These are phyloP conservation scores for Pichia kudriavzevii DNA, from an alignment of 1,139 yeast genomes.

Conservation along the genomic window DNA sequence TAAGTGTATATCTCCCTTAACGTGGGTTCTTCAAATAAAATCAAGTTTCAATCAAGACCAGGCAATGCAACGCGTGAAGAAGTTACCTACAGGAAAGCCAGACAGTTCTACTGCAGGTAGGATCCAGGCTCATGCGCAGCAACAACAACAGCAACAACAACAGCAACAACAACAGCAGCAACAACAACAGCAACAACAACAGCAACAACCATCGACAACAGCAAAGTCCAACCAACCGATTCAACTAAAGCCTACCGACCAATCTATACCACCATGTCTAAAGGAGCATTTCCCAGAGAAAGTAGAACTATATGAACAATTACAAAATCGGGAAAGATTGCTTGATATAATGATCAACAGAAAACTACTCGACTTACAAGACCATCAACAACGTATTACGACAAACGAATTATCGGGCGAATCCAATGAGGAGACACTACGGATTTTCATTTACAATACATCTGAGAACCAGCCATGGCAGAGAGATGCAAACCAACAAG, in stretches of 20 bases:
- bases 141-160: slow-evolving; percentile 7
- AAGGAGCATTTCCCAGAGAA: slow-evolving; percentile 61
- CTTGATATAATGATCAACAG: slow-evolving; percentile 77
- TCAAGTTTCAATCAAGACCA: too few relatives aligned
- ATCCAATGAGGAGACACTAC: slow-evolving; percentile 46
- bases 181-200: slow-evolving; percentile 11
- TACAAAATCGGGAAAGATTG: slow-evolving; percentile 70
- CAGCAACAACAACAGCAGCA: slow-evolving; percentile 8
- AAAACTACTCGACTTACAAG: slow-evolving; percentile 80
- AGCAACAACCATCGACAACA: slow-evolving; percentile 11
- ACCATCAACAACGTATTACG: slow-evolving; percentile 34
- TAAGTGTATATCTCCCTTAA: too few relatives aligned
- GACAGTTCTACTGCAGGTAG: not conserved
- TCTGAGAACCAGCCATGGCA: slow-evolving; percentile 94
- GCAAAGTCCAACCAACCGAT: slow-evolving; percentile 19
- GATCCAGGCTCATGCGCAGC: not conserved
- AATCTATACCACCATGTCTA: slow-evolving; percentile 54
- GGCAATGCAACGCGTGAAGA: slow-evolving; percentile 4
- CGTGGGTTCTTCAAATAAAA: too few relatives aligned
- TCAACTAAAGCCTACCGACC: slow-evolving; percentile 60
- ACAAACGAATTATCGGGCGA: slow-evolving; percentile 29
- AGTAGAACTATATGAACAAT: slow-evolving; percentile 57
- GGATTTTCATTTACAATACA: slow-evolving; percentile 79
- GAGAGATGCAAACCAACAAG: slow-evolving; percentile 17
- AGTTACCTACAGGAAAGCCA: not conserved